Percentiles rank a stretch among this genome's conserved stretches.
These are phyloP conservation scores for Salix koriyanagi DNA, from an alignment of 345 rosid species.

Conservation along the genomic window DNA sequence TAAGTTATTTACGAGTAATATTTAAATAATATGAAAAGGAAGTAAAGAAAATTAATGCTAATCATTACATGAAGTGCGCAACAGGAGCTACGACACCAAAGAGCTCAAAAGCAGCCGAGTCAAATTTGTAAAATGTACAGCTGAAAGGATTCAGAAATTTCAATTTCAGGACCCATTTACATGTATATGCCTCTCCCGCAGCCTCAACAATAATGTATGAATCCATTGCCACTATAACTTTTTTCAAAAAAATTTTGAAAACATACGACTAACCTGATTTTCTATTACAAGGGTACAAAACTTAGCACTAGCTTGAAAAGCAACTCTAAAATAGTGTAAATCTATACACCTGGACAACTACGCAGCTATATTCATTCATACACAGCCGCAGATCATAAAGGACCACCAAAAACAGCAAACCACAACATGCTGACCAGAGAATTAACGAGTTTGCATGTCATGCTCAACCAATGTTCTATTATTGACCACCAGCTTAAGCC, in stretches of 20 bases:
- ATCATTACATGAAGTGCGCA: too few relatives aligned
- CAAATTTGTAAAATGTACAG: background rate
- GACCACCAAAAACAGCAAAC: conserved; percentile 6
- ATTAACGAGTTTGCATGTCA: conserved; percentile 4
- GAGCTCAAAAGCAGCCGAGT: too few relatives aligned
- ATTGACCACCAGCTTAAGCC: conserved; percentile 8
- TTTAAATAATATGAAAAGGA: too few relatives aligned
- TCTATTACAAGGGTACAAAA: conserved; percentile 23
- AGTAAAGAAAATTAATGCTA: too few relatives aligned
- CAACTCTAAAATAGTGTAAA: conserved; percentile 11
- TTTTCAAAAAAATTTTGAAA: too few relatives aligned
- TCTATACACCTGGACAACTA: conserved; percentile 17
- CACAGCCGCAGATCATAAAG: conserved; percentile 16
- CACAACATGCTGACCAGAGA: background rate
- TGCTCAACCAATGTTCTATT: conserved; percentile 9
- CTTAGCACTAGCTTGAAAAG: conserved; percentile 8
- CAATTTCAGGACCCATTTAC: conserved; percentile 15
- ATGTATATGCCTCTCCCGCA: conserved; percentile 2
- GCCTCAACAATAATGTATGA: conserved; percentile 3
- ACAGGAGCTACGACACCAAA: too few relatives aligned
- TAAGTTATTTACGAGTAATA: too few relatives aligned
- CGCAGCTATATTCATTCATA: conserved; percentile 5
- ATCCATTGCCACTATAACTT: background rate
- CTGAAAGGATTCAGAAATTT: background rate
- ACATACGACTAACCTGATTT: conserved; percentile 21